Percentiles rank a stretch among this genome's conserved stretches.
phyloP scores from a whole-genome alignment of 148 eudicot genomes.

The Rhododendron henanense region DNA sequence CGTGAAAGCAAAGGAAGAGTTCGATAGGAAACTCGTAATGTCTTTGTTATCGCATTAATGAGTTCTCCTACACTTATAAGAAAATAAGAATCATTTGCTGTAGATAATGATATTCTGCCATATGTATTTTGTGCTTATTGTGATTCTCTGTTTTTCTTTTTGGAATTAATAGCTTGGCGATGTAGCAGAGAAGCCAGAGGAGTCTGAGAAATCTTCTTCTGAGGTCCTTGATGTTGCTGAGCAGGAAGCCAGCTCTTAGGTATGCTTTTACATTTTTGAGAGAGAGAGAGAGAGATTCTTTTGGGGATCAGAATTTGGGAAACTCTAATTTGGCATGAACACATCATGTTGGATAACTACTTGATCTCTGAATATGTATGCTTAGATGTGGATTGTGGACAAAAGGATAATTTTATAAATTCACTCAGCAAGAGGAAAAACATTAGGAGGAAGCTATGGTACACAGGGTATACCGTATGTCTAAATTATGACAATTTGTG shows the following conservation, averaged over 20 bases:
- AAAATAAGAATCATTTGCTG: neutral
- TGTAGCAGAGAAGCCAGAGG: neutral
- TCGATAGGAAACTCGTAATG: slow-evolving; percentile 13
- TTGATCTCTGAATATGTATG: too few species aligned
- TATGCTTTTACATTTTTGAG: neutral
- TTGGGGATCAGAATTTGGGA: neutral
- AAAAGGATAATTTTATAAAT: neutral
- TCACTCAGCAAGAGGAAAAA: neutral
- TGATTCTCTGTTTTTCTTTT: neutral
- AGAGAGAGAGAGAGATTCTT: neutral
- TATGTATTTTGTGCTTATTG: neutral
- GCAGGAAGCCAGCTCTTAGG: slow-evolving; percentile 21
- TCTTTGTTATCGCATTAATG: neutral
- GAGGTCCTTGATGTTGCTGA: slow-evolving; percentile 6
- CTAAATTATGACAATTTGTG: too few species aligned
- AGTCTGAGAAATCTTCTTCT: slow-evolving; percentile 13
- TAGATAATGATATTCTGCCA: neutral
- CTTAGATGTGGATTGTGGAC: neutral
- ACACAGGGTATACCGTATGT: too few species aligned
- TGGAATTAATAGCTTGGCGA: neutral
- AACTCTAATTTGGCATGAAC: neutral
- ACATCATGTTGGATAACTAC: neutral
- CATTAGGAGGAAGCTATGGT: too few species aligned
- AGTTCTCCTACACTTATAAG: too few species aligned
- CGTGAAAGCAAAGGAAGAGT: slow-evolving; percentile 13